Conservation (phyloP, 768 basidiomycete species). For the Lactarius vividus region DNA sequence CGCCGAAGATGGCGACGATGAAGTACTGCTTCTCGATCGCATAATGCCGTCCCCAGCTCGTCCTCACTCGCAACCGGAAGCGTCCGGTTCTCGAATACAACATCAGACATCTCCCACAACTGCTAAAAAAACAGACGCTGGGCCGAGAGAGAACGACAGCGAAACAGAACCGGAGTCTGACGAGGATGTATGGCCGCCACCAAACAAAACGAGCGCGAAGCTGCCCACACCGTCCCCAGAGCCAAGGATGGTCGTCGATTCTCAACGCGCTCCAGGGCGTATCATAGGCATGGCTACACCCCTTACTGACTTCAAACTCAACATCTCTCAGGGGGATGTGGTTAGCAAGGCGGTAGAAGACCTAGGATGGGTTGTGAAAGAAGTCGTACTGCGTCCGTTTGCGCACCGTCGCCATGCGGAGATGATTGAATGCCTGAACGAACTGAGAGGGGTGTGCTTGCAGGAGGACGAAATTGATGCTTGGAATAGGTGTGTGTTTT, state of each 20-base stretch:
- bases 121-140: slow-evolving; percentile 30
- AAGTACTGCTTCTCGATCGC: slow-evolving; percentile 27
- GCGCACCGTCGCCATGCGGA: slow-evolving; percentile 61
- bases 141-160: slow-evolving; percentile 38
- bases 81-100: slow-evolving; percentile 22
- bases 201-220: slow-evolving; percentile 26
- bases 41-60: slow-evolving; percentile 7
- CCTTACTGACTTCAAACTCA: slow-evolving; percentile 70
- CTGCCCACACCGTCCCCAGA: slow-evolving; percentile 29
- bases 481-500: slow-evolving; percentile 65
- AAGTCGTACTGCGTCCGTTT: slow-evolving; percentile 71
- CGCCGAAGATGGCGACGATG: slow-evolving; percentile 52
- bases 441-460: slow-evolving; percentile 57
- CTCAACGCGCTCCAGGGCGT: slow-evolving; percentile 60
- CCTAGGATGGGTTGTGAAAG: slow-evolving; percentile 63
- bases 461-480: slow-evolving; percentile 81
- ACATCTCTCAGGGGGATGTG: slow-evolving; percentile 69
- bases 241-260: slow-evolving; percentile 39
- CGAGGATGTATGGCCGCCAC: slow-evolving; percentile 37
- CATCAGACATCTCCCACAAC: slow-evolving; percentile 8
- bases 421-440: slow-evolving; percentile 69
- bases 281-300: slow-evolving; percentile 76
- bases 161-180: slow-evolving; percentile 55
- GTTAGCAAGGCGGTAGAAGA: slow-evolving; percentile 86
- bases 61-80: slow-evolving; percentile 34